These are phyloP conservation scores for Fusarium sp. DNA, from an alignment of 2,329 filamentous ascomycete genomes.

Conservation along the genomic window DNA sequence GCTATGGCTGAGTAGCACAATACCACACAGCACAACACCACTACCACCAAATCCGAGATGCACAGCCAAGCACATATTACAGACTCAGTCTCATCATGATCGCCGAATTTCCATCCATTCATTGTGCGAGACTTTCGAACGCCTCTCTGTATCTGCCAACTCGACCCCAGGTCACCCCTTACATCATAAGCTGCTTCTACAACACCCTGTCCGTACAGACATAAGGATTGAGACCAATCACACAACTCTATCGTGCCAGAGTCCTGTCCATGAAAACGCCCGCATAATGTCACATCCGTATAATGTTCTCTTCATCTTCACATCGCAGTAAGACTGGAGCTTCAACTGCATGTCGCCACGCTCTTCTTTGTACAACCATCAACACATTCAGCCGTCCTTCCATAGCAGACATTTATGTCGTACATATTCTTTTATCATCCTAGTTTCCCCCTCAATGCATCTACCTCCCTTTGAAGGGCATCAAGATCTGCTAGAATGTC, in stretches of 20 bases:
- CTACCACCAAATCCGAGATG: conserved; percentile 1
- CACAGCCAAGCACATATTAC: not conserved
- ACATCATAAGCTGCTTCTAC: conserved; percentile 39
- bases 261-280: conserved; percentile 36
- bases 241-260: conserved; percentile 38
- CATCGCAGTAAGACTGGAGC: conserved; percentile 10
- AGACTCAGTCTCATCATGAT: conserved; percentile 17
- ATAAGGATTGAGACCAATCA: conserved; percentile 17
- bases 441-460: conserved; percentile 64
- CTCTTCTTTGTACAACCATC: conserved; percentile 26
- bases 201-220: conserved; percentile 26
- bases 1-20: conserved; percentile 32
- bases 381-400: conserved; percentile 9
- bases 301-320: conserved; percentile 18
- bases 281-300: conserved; percentile 26
- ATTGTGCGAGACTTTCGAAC: conserved; percentile 9
- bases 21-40: not conserved
- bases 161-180: conserved; percentile 16
- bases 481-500: conserved; percentile 79
- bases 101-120: conserved; percentile 9
- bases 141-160: conserved; percentile 14
- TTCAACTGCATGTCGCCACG: conserved; percentile 13
- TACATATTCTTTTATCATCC: conserved; percentile 30
- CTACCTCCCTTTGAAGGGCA: conserved; percentile 79
- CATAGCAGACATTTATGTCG: not conserved